These are phyloP conservation scores for Metschnikowia proteae DNA, from an alignment of 805 yeast genomes.

Conservation along the genomic window DNA sequence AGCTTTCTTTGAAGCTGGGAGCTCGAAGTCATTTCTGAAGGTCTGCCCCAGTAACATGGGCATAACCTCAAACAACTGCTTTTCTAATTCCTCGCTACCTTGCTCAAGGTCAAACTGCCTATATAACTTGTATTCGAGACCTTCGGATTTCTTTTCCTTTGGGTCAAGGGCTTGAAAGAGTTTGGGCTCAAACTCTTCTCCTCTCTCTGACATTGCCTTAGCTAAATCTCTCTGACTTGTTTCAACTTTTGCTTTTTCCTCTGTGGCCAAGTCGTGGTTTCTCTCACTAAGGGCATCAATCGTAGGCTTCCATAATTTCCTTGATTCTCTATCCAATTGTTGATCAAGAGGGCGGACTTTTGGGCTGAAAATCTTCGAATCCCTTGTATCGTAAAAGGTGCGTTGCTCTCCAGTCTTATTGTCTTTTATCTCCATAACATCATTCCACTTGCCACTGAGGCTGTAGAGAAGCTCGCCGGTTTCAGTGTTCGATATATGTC, in stretches of 20 bases:
- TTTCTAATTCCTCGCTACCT: too few relatives aligned
- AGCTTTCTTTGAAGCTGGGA: too few relatives aligned
- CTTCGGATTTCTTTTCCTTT: too few relatives aligned
- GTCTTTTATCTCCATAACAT: constrained; percentile 71
- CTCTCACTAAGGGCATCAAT: constrained; percentile 74
- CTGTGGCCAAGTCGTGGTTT: constrained; percentile 81
- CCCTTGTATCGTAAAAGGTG: constrained; percentile 39
- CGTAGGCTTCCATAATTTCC: constrained; percentile 80
- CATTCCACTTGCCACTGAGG: constrained; percentile 96
- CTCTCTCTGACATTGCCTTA: too few relatives aligned
- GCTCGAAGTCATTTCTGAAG: too few relatives aligned
- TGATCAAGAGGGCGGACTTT: constrained; percentile 71
- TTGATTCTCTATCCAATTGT: constrained; percentile 78
- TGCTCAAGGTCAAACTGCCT: too few relatives aligned
- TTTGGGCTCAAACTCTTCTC: too few relatives aligned
- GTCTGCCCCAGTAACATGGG: too few relatives aligned
- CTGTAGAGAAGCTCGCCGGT: too few relatives aligned
- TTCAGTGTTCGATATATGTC: constrained; percentile 69
- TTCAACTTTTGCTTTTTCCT: constrained; percentile 83
- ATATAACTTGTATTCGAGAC: too few relatives aligned
- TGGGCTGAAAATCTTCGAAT: constrained; percentile 57
- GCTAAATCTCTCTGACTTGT: constrained; percentile 74
- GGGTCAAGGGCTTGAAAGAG: too few relatives aligned
- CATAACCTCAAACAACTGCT: too few relatives aligned
- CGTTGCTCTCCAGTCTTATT: constrained; percentile 43